These are phyloP conservation scores for Suhomyces bribrorum DNA, from an alignment of 1,139 yeast genomes.

Conservation along the genomic window DNA sequence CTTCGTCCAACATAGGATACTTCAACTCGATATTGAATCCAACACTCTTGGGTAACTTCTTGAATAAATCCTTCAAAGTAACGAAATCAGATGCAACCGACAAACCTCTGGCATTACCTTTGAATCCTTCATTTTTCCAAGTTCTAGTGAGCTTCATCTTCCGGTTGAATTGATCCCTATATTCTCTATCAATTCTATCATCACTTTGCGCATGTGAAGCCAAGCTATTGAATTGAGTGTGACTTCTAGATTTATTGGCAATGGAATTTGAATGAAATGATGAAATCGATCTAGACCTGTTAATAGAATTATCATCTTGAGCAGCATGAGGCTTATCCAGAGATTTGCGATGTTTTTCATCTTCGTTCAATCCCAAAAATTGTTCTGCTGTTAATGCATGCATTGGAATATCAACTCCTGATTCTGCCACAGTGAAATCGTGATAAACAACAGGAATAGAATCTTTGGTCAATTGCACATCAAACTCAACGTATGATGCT, in stretches of 20 bases:
- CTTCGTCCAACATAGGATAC: conserved; percentile 95
- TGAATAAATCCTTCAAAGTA: conserved; percentile 80
- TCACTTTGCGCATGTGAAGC: conserved; percentile 12
- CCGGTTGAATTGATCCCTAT: conserved; percentile 46
- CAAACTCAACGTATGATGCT: conserved; percentile 91
- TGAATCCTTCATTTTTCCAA: conserved; percentile 82
- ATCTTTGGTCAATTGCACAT: conserved; percentile 95
- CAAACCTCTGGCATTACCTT: conserved; percentile 88
- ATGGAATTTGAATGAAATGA: conserved; percentile 37
- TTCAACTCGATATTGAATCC: conserved; percentile 96
- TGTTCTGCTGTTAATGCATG: conserved; percentile 89
- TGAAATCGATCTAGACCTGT: conserved; percentile 45
- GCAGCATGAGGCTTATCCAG: conserved; percentile 24
- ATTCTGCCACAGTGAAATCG: conserved; percentile 92
- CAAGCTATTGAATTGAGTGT: conserved; percentile 11
- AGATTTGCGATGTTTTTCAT: conserved; percentile 12
- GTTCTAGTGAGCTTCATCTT: conserved; percentile 87
- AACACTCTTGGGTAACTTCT: conserved; percentile 75
- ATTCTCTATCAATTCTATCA: conserved; percentile 41
- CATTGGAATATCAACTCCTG: conserved; percentile 97
- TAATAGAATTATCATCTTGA: conserved; percentile 38
- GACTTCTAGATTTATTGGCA: conserved; percentile 14
- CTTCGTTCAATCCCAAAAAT: conserved; percentile 64
- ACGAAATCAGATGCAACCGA: conserved; percentile 92
- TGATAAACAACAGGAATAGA: conserved; percentile 91